Percentiles rank a stretch among this genome's conserved stretches.
Evolutionary conservation across 805 yeast genomes (phyloP).

Genomic region (Cyberlindnera mrakii): DNA sequence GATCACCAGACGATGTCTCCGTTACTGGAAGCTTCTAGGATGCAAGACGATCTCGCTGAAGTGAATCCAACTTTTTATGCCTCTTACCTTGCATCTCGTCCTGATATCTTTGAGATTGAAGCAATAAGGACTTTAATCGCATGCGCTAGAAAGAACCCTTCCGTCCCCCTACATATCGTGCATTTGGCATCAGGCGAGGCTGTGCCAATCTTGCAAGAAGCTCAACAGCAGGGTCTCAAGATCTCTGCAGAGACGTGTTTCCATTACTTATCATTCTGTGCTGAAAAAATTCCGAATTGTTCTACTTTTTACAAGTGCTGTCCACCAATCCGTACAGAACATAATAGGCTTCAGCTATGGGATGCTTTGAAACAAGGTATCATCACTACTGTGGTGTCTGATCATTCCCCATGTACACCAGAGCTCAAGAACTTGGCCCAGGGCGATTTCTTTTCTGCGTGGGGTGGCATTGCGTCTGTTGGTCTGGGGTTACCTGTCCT

Average conservation of each 20-base stretch:
- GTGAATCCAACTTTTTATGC: slow-evolving; percentile 24
- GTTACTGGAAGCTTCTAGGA: slow-evolving; percentile 35
- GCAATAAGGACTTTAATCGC: slow-evolving; percentile 71
- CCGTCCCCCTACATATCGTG: slow-evolving; percentile 76
- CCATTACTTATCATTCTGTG: slow-evolving; percentile 75
- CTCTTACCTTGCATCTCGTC: slow-evolving; percentile 57
- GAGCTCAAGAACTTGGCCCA: slow-evolving; percentile 72
- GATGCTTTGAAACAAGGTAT: slow-evolving; percentile 58
- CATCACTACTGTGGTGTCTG: slow-evolving; percentile 84
- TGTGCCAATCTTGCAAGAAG: slow-evolving; percentile 62
- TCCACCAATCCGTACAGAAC: slow-evolving; percentile 83
- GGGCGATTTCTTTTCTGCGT: slow-evolving; percentile 87
- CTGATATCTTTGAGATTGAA: slow-evolving; percentile 80
- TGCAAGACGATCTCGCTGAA: slow-evolving; percentile 32
- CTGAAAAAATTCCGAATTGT: slow-evolving; percentile 72
- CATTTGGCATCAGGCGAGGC: slow-evolving; percentile 87
- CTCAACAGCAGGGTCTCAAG: slow-evolving; percentile 52
- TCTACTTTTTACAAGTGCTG: slow-evolving; percentile 89
- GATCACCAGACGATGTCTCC: slow-evolving; percentile 30
- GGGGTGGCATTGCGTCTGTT: slow-evolving; percentile 96
- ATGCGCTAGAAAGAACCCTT: slow-evolving; percentile 51
- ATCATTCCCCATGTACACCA: slow-evolving; percentile 95
- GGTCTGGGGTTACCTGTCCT: slow-evolving; percentile 84
- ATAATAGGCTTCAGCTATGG: slow-evolving; percentile 73
- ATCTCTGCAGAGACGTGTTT: slow-evolving; percentile 90